Evolutionary conservation across 1,284 basidiomycete genomes (phyloP), one percentile per base, ranked within the genome.

Genomic region (Cerioporus squamosus): DNA sequence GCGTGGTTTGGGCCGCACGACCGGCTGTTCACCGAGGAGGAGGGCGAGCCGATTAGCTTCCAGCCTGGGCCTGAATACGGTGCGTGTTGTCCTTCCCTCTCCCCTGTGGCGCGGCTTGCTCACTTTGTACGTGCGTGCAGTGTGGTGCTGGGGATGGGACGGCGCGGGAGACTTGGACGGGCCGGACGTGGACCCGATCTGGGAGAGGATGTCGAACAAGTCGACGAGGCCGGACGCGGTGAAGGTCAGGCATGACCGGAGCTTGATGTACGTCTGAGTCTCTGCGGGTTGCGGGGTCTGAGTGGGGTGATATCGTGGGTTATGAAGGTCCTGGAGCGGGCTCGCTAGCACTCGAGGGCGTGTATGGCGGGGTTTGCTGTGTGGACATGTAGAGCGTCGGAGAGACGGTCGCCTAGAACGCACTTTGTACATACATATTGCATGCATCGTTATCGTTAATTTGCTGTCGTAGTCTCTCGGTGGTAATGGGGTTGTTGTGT

Each of bases 121-220:
- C 14, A 10, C 44, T 12, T 24, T 5, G 15, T 44, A 53, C 38
- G 52, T 44, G 53, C 38, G 52, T n/a, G 20, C 71, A 95, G 95
- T 97, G 8, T 97, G 95, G 95, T 97, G 95, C 72, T 97, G 95
- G 95, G 95, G 95, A 22, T 98, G 95, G 95, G 95, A 98, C 70
- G 95, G 95, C 38, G 95, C 95, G 2, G 95, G 95, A 45, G 95
- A 97, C 71, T 81, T 98, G 23, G 95, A 97, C 63, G 95, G 94
- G 44, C 94, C 94, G 0, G 94, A 95, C 68, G 93, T 97, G 4
- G 95, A 97, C 69, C 95, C 95, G 7, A 91, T 98, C 62, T 98
- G 95, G 95, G 95, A 97, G 73, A 70, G 74, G 31, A 91, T 91
- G 86, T 81, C 91, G 18, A 86, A 90, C 65, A 85, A 81, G 68